Conservation (phyloP, 177 flowering plant genomes). For the Vitis hybrid region DNA sequence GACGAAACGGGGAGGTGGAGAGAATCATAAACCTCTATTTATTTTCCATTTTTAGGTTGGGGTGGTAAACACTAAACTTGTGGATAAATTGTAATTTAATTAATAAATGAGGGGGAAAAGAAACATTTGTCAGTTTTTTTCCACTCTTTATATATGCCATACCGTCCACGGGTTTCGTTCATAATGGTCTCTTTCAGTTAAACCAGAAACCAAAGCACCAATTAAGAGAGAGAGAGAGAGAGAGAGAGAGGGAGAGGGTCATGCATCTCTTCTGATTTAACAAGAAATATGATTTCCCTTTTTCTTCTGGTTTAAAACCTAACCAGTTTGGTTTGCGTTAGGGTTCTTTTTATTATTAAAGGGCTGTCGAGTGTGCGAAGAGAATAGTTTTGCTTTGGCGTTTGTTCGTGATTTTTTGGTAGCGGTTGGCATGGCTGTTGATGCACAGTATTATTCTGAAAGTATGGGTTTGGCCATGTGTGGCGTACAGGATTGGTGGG, state of each 20-base stretch:
- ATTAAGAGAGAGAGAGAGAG: conserved; percentile 13
- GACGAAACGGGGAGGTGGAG: too few relatives aligned
- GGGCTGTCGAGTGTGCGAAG: conserved; percentile 2
- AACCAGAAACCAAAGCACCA: conserved; percentile 21
- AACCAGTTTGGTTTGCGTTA: conserved; percentile 9
- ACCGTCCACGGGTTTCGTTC: conserved; percentile 13
- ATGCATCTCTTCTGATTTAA: conserved; percentile 40
- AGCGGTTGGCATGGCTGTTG: conserved; percentile 28
- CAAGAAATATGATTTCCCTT: conserved; percentile 16
- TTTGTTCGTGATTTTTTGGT: background rate
- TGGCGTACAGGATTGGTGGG: conserved; percentile 26
- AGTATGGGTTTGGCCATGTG: conserved; percentile 19
- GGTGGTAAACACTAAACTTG: too few relatives aligned
- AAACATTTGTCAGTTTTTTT: conserved; percentile 11
- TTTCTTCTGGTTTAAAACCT: conserved; percentile 21
- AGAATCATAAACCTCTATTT: background rate
- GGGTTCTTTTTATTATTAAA: background rate
- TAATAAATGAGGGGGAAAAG: background rate
- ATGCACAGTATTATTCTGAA: conserved; percentile 29
- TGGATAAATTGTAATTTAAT: background rate
- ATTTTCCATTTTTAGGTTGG: conserved; percentile 8
- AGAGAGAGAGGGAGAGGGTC: conserved; percentile 12
- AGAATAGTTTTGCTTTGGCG: background rate
- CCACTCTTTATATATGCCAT: conserved; percentile 12
- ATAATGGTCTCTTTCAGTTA: conserved; percentile 18